phyloP scores from a whole-genome alignment of 2,329 filamentous ascomycete species.

The Setomelanomma holmii region DNA sequence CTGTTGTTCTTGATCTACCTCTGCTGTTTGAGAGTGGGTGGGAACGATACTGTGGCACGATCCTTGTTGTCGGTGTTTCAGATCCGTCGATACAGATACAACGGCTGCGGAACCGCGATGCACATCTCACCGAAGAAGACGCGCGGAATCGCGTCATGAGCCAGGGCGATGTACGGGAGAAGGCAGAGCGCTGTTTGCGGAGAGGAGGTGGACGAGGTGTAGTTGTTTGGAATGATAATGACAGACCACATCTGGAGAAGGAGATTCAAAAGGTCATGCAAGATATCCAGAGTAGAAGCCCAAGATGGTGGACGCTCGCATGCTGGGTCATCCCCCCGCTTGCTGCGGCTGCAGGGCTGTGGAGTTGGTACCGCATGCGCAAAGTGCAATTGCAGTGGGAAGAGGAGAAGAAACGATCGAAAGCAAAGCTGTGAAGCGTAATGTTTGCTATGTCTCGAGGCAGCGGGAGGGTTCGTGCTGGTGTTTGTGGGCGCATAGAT shows the following conservation, averaged over 20 bases:
- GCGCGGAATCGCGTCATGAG: conserved; percentile 85
- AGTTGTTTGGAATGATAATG: conserved; percentile 90
- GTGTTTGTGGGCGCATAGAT: conserved; percentile 19
- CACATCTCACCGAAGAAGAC: conserved; percentile 81
- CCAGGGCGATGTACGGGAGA: conserved; percentile 84
- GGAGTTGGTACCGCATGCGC: conserved; percentile 76
- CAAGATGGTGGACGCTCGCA: conserved; percentile 83
- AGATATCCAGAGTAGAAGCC: conserved; percentile 68
- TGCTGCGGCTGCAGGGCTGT: conserved; percentile 71
- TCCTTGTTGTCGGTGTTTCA: conserved; percentile 84
- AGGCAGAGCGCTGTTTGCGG: conserved; percentile 76
- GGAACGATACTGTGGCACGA: conserved; percentile 83
- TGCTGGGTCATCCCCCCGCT: conserved; percentile 74
- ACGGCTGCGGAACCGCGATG: conserved; percentile 75
- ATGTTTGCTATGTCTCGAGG: neutral
- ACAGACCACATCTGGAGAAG: conserved; percentile 70
- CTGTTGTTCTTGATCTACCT: conserved; percentile 90
- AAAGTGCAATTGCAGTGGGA: conserved; percentile 76
- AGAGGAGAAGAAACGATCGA: conserved; percentile 61
- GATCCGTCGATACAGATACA: conserved; percentile 84
- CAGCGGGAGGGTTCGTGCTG: conserved; percentile 7
- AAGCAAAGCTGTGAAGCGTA: conserved; percentile 62
- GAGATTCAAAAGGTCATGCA: conserved; percentile 72
- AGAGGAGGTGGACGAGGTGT: conserved; percentile 70
- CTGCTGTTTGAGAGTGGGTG: conserved; percentile 88